These are phyloP conservation scores for Colletotrichum caudatum DNA, from an alignment of 2,329 filamentous ascomycete species.

Conservation along the genomic window DNA sequence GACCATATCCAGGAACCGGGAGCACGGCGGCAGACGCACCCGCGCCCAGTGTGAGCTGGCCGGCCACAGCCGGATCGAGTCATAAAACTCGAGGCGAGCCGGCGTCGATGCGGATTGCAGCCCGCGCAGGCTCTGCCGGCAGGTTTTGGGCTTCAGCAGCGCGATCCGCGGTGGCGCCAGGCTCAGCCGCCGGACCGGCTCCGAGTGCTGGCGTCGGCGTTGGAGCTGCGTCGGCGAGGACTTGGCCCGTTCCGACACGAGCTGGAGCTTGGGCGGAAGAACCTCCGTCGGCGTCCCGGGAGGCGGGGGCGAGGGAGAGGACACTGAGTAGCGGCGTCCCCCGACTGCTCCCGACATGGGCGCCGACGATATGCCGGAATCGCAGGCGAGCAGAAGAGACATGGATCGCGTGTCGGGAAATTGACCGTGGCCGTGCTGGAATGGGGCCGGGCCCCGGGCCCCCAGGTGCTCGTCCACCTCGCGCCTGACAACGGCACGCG, in stretches of 20 bases:
- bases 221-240: slow-evolving; percentile 16
- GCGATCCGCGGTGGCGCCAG: slow-evolving; percentile 35
- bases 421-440: slow-evolving; percentile 5
- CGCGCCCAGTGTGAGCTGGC: slow-evolving; percentile 25
- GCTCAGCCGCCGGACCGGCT: slow-evolving; percentile 28
- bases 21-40: slow-evolving; percentile 35
- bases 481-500: slow-evolving; percentile 8
- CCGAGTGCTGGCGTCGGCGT: slow-evolving; percentile 33
- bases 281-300: slow-evolving; percentile 24
- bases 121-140: slow-evolving; percentile 34
- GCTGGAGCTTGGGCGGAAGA: slow-evolving; percentile 26
- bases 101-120: slow-evolving; percentile 29
- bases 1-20: slow-evolving; percentile 33
- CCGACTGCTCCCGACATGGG: background rate
- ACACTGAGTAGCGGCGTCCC: slow-evolving; percentile 14
- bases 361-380: background rate
- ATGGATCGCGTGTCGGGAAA: slow-evolving; percentile 4
- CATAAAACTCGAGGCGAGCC: slow-evolving; percentile 28
- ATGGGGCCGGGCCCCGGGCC: background rate
- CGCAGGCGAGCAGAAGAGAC: slow-evolving; percentile 14
- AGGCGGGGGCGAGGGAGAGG: slow-evolving; percentile 23
- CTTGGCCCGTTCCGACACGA: slow-evolving; percentile 19
- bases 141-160: slow-evolving; percentile 36
- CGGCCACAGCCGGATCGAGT: slow-evolving; percentile 39
- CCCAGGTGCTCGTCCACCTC: slow-evolving; percentile 24